These are phyloP conservation scores for Quercus agrifolia DNA, from an alignment of 306 rosid genomes.

Conservation along the genomic window DNA sequence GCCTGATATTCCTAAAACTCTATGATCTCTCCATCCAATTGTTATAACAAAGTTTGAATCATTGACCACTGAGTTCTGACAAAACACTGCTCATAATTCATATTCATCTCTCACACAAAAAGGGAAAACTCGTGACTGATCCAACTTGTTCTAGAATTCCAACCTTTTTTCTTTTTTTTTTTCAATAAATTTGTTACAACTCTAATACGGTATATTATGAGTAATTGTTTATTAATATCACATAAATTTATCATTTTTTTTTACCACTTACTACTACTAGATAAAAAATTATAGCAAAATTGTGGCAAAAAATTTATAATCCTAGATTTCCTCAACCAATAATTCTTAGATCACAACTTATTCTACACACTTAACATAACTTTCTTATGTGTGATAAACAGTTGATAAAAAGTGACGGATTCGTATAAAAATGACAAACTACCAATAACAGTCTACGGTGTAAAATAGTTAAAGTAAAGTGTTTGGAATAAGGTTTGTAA, in stretches of 20 bases:
- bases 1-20: conserved; percentile 6
- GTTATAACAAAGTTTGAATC: conserved; percentile 35
- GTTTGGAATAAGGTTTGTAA: no score
- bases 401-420: no score
- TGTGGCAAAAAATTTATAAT: rapidly evolving
- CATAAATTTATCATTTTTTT: no score
- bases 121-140: background rate
- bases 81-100: background rate
- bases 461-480: no score
- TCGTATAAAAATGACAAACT: no score
- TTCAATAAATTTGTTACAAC: no score
- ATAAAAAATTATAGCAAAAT: no score
- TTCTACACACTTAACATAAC: no score
- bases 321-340: no score
- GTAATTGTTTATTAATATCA: rapidly evolving
- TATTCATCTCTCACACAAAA: background rate
- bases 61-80: conserved; percentile 30
- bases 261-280: rapidly evolving
- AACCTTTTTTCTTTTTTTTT: no score
- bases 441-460: no score
- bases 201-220: rapidly evolving
- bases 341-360: no score
- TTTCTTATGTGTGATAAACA: rapidly evolving
- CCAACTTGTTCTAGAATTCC: background rate
- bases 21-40: background rate